A percentile compares a stretch with the other conserved stretches of the same genome.
These are phyloP conservation scores for Myriosclerotinia duriaeana DNA, from an alignment of 2,329 filamentous ascomycete species.

Conservation along the genomic window DNA sequence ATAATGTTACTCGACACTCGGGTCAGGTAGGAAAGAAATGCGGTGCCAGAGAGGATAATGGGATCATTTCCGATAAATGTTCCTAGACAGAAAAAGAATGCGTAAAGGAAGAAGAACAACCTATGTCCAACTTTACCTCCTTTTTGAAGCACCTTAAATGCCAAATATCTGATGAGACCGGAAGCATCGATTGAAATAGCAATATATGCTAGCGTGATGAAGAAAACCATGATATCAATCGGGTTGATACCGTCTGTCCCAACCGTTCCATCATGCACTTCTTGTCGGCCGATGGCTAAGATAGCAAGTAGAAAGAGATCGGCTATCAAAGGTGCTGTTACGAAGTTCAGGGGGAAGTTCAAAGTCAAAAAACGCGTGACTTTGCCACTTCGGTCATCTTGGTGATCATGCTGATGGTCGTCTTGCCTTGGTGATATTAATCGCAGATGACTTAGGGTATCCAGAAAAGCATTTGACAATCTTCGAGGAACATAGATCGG, in stretches of 20 bases:
- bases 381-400: slow-evolving; percentile 38
- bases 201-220: slow-evolving; percentile 72
- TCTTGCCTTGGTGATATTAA: slow-evolving; percentile 51
- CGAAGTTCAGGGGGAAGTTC: slow-evolving; percentile 65
- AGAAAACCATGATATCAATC: slow-evolving; percentile 73
- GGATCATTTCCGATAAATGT: slow-evolving; percentile 74
- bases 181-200: slow-evolving; percentile 77
- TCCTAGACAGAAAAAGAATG: slow-evolving; percentile 68
- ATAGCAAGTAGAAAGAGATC: slow-evolving; percentile 72
- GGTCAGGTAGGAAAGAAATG: slow-evolving; percentile 76
- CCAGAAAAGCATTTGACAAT: slow-evolving; percentile 48
- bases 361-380: slow-evolving; percentile 49
- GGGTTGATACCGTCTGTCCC: slow-evolving; percentile 66
- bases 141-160: slow-evolving; percentile 67
- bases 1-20: slow-evolving; percentile 70
- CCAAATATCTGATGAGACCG: slow-evolving; percentile 67
- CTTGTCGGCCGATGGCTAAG: slow-evolving; percentile 61
- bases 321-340: slow-evolving; percentile 69
- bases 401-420: slow-evolving; percentile 31
- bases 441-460: slow-evolving; percentile 48
- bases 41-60: slow-evolving; percentile 71
- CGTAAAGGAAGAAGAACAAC: slow-evolving; percentile 71
- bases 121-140: slow-evolving; percentile 65
- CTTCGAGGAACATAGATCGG: slow-evolving; percentile 58
- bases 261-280: slow-evolving; percentile 68